A percentile compares a stretch with the other conserved stretches of the same genome.
These are phyloP conservation scores for Monosporascus cannonballus DNA, from an alignment of 2,329 filamentous ascomycete genomes.

Conservation along the genomic window DNA sequence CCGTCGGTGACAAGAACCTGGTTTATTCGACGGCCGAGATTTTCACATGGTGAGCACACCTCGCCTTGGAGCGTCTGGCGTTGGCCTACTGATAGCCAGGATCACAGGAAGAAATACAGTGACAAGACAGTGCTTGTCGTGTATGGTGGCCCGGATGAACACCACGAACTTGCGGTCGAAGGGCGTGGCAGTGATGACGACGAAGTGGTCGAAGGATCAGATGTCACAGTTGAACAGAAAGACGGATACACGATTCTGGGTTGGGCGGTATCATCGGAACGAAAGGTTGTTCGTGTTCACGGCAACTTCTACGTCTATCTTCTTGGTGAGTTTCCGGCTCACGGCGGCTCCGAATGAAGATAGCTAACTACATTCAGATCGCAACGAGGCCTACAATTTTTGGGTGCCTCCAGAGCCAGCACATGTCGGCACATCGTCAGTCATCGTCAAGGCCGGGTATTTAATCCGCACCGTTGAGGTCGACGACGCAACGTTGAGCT, in stretches of 20 bases:
- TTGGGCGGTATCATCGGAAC: conserved; percentile 49
- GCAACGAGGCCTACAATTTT: conserved; percentile 62
- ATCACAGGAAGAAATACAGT: no score
- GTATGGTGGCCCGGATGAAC: conserved; percentile 57
- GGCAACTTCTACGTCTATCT: no score
- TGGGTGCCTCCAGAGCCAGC: conserved; percentile 39
- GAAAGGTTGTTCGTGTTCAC: conserved; percentile 31
- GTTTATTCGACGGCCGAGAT: conserved; percentile 67
- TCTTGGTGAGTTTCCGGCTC: no score
- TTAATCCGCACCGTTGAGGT: conserved; percentile 56
- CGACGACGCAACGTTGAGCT: conserved; percentile 47
- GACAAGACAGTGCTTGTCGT: conserved; percentile 40
- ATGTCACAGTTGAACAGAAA: no score
- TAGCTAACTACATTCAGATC: conserved; percentile 13
- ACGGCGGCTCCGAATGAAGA: no score
- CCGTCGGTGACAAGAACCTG: conserved; percentile 51
- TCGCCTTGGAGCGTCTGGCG: no score
- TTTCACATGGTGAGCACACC: conserved; percentile 50
- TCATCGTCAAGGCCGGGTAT: conserved; percentile 60
- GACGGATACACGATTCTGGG: conserved; percentile 3
- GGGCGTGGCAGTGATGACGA: conserved; percentile 16
- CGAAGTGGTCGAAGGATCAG: conserved; percentile 14
- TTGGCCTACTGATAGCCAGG: no score
- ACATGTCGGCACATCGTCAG: conserved; percentile 7
- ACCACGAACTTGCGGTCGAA: conserved; percentile 54